phyloP scores from a whole-genome alignment of 2,329 filamentous ascomycete genomes.

The Exophiala sideris region DNA sequence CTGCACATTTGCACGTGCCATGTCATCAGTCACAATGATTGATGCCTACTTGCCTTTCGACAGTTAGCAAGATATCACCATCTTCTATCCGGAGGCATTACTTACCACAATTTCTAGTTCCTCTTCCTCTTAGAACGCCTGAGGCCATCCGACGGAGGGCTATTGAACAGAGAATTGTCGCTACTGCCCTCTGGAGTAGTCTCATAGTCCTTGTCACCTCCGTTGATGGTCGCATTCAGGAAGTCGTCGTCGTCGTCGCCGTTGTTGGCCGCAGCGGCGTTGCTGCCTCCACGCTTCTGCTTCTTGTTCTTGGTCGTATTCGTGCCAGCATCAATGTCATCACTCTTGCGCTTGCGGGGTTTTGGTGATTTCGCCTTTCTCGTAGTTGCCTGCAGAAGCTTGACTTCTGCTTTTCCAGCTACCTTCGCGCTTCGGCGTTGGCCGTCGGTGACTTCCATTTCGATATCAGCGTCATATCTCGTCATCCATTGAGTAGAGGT shows the following conservation, averaged over 20 bases:
- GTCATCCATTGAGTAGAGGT: background rate
- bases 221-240: background rate
- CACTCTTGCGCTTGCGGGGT: too few species aligned
- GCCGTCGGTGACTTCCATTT: background rate
- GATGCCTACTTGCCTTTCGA: too few species aligned
- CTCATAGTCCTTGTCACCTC: background rate
- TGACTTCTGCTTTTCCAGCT: background rate
- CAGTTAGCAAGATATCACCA: too few species aligned
- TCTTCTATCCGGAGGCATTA: too few species aligned
- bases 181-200: background rate
- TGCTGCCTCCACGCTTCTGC: background rate
- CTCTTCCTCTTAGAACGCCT: too few species aligned
- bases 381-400: too few species aligned
- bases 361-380: too few species aligned
- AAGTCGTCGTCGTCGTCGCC: background rate
- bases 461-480: background rate
- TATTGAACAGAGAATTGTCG: background rate
- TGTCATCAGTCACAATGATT: too few species aligned
- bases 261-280: background rate
- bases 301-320: background rate
- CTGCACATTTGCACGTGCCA: too few species aligned
- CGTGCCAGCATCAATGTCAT: too few species aligned
- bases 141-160: too few species aligned
- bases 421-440: background rate
- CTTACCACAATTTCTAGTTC: too few species aligned